Conservation (phyloP, 371 early-diverging fungal genomes). For the Phascolomyces articulosus region DNA sequence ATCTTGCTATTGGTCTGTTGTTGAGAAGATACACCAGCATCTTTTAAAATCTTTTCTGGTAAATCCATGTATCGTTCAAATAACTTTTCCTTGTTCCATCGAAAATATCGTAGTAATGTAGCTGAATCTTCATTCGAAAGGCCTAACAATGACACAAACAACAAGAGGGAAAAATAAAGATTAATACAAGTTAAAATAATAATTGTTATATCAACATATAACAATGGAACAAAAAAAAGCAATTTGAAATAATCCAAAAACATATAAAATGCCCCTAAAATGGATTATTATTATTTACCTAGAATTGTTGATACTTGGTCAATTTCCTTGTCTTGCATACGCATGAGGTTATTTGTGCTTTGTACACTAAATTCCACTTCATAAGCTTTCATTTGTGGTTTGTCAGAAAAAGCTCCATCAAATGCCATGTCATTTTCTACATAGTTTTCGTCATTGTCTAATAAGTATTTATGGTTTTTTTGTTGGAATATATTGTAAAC, state of each 20-base stretch:
- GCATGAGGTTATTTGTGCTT: slow-evolving; percentile 23
- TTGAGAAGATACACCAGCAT: slow-evolving; percentile 71
- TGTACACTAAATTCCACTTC: slow-evolving; percentile 46
- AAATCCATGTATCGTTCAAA: slow-evolving; percentile 89
- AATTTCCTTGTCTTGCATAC: slow-evolving; percentile 46
- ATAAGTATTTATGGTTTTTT: background rate
- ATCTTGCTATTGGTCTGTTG: slow-evolving; percentile 32
- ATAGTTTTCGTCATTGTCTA: slow-evolving; percentile 37
- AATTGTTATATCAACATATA: background rate
- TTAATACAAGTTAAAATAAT: background rate
- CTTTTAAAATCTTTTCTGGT: slow-evolving; percentile 64
- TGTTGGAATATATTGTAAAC: too few species aligned
- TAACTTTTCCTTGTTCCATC: slow-evolving; percentile 93
- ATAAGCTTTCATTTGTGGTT: slow-evolving; percentile 38
- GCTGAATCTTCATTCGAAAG: slow-evolving; percentile 61
- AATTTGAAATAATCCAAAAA: background rate
- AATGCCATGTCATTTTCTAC: slow-evolving; percentile 34
- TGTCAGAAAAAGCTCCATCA: slow-evolving; percentile 38
- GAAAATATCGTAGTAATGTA: slow-evolving; percentile 77
- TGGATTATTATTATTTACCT: slow-evolving; percentile 27
- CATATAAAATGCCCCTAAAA: background rate
- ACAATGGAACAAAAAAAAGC: too few species aligned
- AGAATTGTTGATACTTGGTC: slow-evolving; percentile 46
- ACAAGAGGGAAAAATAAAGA: background rate
- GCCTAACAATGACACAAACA: slow-evolving; percentile 39